Evolutionary conservation across 768 basidiomycete genomes (phyloP).

Genomic region (Phlegmacium glaucopus): DNA sequence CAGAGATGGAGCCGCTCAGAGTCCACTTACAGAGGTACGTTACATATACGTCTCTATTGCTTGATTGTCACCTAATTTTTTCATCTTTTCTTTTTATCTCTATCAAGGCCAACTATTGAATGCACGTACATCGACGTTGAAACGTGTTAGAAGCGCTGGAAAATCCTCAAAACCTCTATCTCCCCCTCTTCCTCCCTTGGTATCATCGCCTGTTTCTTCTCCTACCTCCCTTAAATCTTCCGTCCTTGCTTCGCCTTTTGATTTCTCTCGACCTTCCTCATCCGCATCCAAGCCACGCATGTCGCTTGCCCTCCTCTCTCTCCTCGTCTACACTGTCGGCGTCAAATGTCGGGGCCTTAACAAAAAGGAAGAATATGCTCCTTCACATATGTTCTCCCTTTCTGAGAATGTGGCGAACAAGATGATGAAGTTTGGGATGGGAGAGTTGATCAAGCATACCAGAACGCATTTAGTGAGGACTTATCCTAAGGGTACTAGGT

Average conservation of each 20-base stretch:
- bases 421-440: slow-evolving; percentile 59
- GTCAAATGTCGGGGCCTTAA: slow-evolving; percentile 94
- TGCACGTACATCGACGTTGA: slow-evolving; percentile 26
- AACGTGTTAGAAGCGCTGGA: slow-evolving; percentile 15
- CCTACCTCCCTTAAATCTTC: slow-evolving; percentile 1
- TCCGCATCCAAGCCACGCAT: slow-evolving; percentile 56
- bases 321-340: slow-evolving; percentile 96
- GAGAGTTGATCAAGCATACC: slow-evolving; percentile 88
- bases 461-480: slow-evolving; percentile 80
- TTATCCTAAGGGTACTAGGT: slow-evolving; percentile 83
- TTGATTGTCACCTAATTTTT: not conserved
- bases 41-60: not conserved
- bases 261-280: slow-evolving; percentile 7
- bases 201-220: slow-evolving; percentile 1
- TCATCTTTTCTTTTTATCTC: not conserved
- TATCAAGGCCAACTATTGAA: slow-evolving; percentile 29
- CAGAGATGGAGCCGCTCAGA: slow-evolving; percentile 21
- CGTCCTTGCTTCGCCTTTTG: slow-evolving; percentile 1
- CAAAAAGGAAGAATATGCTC: slow-evolving; percentile 82
- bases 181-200: not conserved
- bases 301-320: slow-evolving; percentile 65
- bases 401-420: slow-evolving; percentile 84
- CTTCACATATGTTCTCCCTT: slow-evolving; percentile 89
- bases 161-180: slow-evolving; percentile 7
- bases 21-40: slow-evolving; percentile 28